These are phyloP conservation scores for Cercospora sp. DNA, from an alignment of 2,329 filamentous ascomycete species.

Conservation along the genomic window DNA sequence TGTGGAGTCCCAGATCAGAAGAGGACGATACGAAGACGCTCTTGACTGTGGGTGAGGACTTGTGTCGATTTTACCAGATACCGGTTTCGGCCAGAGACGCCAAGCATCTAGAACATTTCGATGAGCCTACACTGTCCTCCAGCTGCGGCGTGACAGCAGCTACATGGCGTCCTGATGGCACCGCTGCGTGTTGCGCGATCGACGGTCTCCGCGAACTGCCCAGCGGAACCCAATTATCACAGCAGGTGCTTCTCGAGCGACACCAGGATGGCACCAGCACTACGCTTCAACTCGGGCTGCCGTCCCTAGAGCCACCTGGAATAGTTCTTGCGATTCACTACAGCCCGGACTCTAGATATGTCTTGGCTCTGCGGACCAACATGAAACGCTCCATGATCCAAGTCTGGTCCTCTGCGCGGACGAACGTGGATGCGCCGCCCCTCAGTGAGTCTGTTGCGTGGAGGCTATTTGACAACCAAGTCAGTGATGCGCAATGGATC, in stretches of 20 bases:
- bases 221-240: slow-evolving; percentile 25
- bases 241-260: slow-evolving; percentile 34
- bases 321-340: slow-evolving; percentile 36
- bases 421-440: slow-evolving; percentile 14
- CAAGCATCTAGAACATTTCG: slow-evolving; percentile 28
- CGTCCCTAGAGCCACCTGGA: slow-evolving; percentile 32
- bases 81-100: slow-evolving; percentile 28
- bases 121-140: slow-evolving; percentile 32
- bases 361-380: slow-evolving; percentile 36
- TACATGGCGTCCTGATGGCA: slow-evolving; percentile 40
- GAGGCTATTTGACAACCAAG: slow-evolving; percentile 44
- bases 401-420: slow-evolving; percentile 28
- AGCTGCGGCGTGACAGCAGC: slow-evolving; percentile 36
- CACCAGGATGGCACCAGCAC: slow-evolving; percentile 26
- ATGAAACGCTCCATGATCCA: slow-evolving; percentile 36
- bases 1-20: slow-evolving; percentile 35
- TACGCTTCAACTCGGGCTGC: slow-evolving; percentile 25
- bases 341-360: slow-evolving; percentile 33
- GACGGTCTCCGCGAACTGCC: slow-evolving; percentile 26
- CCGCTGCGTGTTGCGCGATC: slow-evolving; percentile 35
- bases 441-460: slow-evolving; percentile 42
- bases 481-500: slow-evolving; percentile 49
- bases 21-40: slow-evolving; percentile 30
- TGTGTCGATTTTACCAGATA: slow-evolving; percentile 39
- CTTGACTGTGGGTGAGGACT: slow-evolving; percentile 37